Base-by-base conservation (phyloP, 2,329 filamentous ascomycete species). In the Alternaria dauci region DNA sequence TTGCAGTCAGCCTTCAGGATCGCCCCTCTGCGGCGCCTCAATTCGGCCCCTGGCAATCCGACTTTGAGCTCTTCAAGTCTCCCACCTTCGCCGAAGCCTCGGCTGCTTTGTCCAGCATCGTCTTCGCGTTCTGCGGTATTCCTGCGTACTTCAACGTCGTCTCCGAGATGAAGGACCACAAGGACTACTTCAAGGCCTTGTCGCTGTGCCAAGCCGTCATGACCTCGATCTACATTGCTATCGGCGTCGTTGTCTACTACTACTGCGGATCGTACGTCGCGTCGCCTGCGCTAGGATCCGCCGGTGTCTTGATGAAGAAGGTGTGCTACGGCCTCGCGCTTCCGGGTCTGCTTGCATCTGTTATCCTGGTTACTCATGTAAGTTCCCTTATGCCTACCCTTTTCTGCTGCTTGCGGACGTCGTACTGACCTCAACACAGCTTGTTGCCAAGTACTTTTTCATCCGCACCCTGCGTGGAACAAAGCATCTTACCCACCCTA, bases 391-490 rank as follows among this genome's bases (percentile, higher is more conserved):
- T 42, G 0, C 2, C 7, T 20, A 12, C 1, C 12, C 39, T 28
- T 28, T 0, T 32, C 2, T 12, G 3, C 5, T 46, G 9, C 18
- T 32, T 30, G 14, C 16, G 2, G 8, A 53, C 59, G 56, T 50
- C 7, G n/a, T 38, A 14, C 38, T 47, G 4, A 53, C 41, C 8
- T 46, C 16, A 14, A 14, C 5, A 42, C 18, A 70, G 61, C 68
- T 71, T 30, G 63, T 70, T 5, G 65, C 71, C 47, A 73, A 73
- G 32, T 73, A 71, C 61, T 64, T 73, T n/a, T 89, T 89, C 43
- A 91, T 90, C 25, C 91, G 91, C 58, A 81, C 91, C 55, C 87
- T 92, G 46, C 88, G 89, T 0, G 89, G 89, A 58, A 88, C 91
- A 11, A 12, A 89, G 89, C 70, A 89, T 88, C 74, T 88, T 83